A percentile compares a stretch with the other conserved stretches of the same genome.
These are phyloP conservation scores for Scutellaria barbata DNA, from an alignment of 257 asterid genomes.

Conservation along the genomic window DNA sequence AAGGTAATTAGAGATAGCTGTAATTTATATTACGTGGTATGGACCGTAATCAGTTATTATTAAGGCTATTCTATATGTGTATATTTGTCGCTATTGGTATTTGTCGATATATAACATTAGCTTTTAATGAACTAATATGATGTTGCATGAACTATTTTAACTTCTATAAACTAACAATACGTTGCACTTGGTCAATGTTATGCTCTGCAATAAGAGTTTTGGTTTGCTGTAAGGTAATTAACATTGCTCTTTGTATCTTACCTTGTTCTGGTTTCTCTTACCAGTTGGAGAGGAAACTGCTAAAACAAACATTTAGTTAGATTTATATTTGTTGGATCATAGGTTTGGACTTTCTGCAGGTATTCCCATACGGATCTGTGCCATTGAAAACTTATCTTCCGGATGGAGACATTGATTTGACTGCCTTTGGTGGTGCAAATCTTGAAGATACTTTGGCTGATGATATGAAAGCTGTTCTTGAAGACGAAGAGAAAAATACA, in stretches of 20 bases:
- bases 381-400: slow-evolving; percentile 95
- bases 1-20: slow-evolving; percentile 14
- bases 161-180: slow-evolving; percentile 1
- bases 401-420: slow-evolving; percentile 95
- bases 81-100: slow-evolving; percentile 19
- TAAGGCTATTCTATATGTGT: slow-evolving; percentile 16
- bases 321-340: slow-evolving; percentile 12
- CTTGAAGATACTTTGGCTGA: slow-evolving; percentile 64
- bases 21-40: slow-evolving; percentile 16
- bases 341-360: slow-evolving; percentile 54
- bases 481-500: slow-evolving; percentile 61
- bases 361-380: slow-evolving; percentile 90
- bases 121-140: slow-evolving; percentile 22
- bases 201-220: slow-evolving; percentile 4
- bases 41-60: slow-evolving; percentile 5
- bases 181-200: slow-evolving; percentile 18
- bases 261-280: not conserved
- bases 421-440: slow-evolving; percentile 67
- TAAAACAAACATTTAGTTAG: not conserved
- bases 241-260: not conserved
- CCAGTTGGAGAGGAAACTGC: not conserved
- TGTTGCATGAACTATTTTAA: not conserved
- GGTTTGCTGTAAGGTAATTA: not conserved
- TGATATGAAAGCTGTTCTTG: slow-evolving; percentile 63
- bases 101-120: not conserved